Base-by-base conservation (phyloP, 768 basidiomycete species). In the Leccinum boreale region DNA sequence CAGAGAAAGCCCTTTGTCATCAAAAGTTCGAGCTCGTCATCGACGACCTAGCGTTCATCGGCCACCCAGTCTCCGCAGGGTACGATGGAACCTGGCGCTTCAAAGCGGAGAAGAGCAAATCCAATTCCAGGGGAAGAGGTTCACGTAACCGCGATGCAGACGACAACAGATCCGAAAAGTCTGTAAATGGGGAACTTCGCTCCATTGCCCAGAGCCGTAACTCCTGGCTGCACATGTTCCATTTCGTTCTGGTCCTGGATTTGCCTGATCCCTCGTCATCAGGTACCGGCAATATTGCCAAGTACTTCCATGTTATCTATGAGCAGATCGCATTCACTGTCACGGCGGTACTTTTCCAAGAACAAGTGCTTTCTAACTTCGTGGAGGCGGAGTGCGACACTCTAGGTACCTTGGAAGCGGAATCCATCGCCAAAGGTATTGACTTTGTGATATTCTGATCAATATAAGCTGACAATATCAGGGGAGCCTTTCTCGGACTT, bases 1-100 rank as follows among this genome's bases (percentile, higher is more conserved):
- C 96, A 1, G 81, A 85, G 47, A 74, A 78, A 29, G 79, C 85
- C 14, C 84, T 94, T 71, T 97, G 94, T 65, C 93, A 99, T 72
- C 91, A 93, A 71, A 92, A 92, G 67, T 98, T 97, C 68, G 94
- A 96, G 70, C 82, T 99, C 29, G 74, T 92, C 42, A 88, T 97
- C 24, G 94, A 98, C 68, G 88, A 94, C 65, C 79, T 98, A 24
- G 91, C 86, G 5, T 98, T 98, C 70, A 80, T 98, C 46, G 97
- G 97, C 0, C 95, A 98, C 70, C 97, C 96, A 2, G 94, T 98
- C 3, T 90, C 89, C 67, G 83, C 83, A 11, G 88, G 90, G 53
- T 66, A 77, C 28, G 86, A 88, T 62, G 90, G 88, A 1, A 77
- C 68, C 14, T 94, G 94, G 93, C 77, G 78, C 42, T 91, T 91